Evolutionary conservation across 2,329 filamentous ascomycete genomes (phyloP).

Genomic region (Amauroascus niger): DNA sequence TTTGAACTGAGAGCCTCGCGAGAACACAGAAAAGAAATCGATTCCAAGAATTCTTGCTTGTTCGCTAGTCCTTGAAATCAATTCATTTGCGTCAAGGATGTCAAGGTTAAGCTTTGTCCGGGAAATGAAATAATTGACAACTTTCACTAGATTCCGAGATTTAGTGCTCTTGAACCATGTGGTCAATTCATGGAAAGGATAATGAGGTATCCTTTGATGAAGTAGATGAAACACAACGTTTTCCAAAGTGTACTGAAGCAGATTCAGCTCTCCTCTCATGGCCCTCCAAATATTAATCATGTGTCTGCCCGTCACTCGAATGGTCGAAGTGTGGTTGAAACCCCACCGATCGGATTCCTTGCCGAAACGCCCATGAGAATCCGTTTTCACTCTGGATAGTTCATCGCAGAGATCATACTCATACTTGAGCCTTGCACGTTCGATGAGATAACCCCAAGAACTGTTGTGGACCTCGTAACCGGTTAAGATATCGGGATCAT

Average conservation of each 20-base stretch:
- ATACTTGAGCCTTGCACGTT: slow-evolving; percentile 74
- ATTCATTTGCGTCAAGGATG: slow-evolving; percentile 80
- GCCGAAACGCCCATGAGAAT: slow-evolving; percentile 73
- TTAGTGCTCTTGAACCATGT: slow-evolving; percentile 66
- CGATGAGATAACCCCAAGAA: slow-evolving; percentile 93
- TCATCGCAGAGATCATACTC: slow-evolving; percentile 87
- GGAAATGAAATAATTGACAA: slow-evolving; percentile 66
- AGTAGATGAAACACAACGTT: slow-evolving; percentile 89
- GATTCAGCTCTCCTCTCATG: slow-evolving; percentile 83
- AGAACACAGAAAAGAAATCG: slow-evolving; percentile 95
- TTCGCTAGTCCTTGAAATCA: slow-evolving; percentile 81
- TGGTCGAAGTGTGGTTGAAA: slow-evolving; percentile 85
- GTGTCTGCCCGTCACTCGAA: slow-evolving; percentile 84
- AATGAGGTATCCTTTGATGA: slow-evolving; percentile 79
- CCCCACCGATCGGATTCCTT: slow-evolving; percentile 87
- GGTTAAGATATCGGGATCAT: slow-evolving; percentile 86
- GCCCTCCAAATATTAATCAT: slow-evolving; percentile 97
- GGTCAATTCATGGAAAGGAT: slow-evolving; percentile 68
- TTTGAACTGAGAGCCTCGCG: slow-evolving; percentile 92
- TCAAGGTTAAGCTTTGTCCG: slow-evolving; percentile 77
- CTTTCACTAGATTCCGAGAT: slow-evolving; percentile 59
- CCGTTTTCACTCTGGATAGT: slow-evolving; percentile 75
- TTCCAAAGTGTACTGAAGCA: slow-evolving; percentile 92
- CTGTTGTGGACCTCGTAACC: slow-evolving; percentile 89
- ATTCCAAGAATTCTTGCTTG: slow-evolving; percentile 87